Evolutionary conservation across 2,329 filamentous ascomycete genomes (phyloP), one percentile per base, ranked within the genome.

Genomic region (Stachybotrys chartarum): DNA sequence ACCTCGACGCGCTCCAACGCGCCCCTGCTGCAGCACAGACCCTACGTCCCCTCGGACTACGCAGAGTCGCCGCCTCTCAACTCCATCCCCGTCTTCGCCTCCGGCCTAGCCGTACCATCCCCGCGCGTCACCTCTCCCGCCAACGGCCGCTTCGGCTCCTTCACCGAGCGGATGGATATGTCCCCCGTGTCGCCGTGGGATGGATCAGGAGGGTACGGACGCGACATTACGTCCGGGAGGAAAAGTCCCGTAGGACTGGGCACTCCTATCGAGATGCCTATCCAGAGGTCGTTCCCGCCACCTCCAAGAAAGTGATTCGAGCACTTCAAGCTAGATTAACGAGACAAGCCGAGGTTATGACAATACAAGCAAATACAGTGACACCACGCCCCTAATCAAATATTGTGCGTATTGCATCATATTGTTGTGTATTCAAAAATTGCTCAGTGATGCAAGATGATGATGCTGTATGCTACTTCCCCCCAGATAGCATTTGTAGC

Each of bases 251-350:
- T 59, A 56, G 59, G 56, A 48, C 64, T 54, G 60, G 69, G 57
- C 62, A 67, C 57, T n/a, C 74, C 73, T 0, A 66, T 70, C 0
- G 71, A 75, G 64, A 64, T 63, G 18, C 68, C 62, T 54, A 69
- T 77, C 17, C 68, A 70, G 61, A 70, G 67, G 8, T 66, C 66
- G 3, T 78, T 78, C 59, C 68, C 70, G 35, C 70, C 70, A 24
- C 73, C 73, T 14, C 73, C 74, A 0, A 66, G 57, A 42, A 17
- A 32, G 18, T 52, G 7, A 24, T 42, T 24, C 24, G 4, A 24
- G 24, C 4, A 24, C 24, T 24, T 24, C 24, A 24, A 24, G 24
- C 24, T 24, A 24, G 24, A 24, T 24, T 24, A 24, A 24, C 24
- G 24, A 24, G 24, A 24, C 24, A 24, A 24, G 3, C 24, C 24